Evolutionary conservation across 805 yeast species (phyloP), one percentile per base, ranked within the genome.

Genomic region (Kodamaea laetipori): DNA sequence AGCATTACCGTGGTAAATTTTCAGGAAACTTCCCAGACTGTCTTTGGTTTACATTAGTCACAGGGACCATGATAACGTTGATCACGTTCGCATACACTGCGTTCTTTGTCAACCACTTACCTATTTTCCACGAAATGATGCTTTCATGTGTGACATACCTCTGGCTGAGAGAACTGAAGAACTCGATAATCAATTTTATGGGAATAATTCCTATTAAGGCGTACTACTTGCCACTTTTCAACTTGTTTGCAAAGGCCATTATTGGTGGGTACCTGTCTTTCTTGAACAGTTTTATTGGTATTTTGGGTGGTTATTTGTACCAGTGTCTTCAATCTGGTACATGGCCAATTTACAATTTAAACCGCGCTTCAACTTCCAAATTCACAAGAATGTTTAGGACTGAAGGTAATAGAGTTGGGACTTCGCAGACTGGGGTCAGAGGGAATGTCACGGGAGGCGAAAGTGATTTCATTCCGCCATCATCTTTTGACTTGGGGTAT

Each of bases 241-340:
- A 64, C 44, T 43, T 67, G 39, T 57, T 58, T 5, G 43, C 64
- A 41, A 61, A 62, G 38, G 48, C 63, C 34, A 59, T 81, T 17
- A 57, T 73, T 3, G 71, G 67, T 31, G 81, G 81, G 3, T 65
- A 62, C 31, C 55, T 63, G 2, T 57, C 70, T 13, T 67, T 73
- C 41, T 52, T 64, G 3, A 67, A 74, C 45, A 65, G 77, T 0
- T 47, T 74, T 4, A 57, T 76, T 31, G 88, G 88, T 2, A 69
- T 78, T 46, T 51, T 64, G 13, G 78, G 79, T 3, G 86, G 80
- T 0, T 83, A 83, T 55, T 46, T 80, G 4, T 82, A 80, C 62
- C 77, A 75, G 48, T 83, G 88, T 55, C 57, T 81, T 34, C 86
- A 81, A 53, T 80, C 86, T 0, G 63, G 70, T 31, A 76, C 86